A percentile compares a stretch with the other conserved stretches of the same genome.
Evolutionary conservation across 257 asterid genomes (phyloP).

Genomic region (Capsicum chinense): DNA sequence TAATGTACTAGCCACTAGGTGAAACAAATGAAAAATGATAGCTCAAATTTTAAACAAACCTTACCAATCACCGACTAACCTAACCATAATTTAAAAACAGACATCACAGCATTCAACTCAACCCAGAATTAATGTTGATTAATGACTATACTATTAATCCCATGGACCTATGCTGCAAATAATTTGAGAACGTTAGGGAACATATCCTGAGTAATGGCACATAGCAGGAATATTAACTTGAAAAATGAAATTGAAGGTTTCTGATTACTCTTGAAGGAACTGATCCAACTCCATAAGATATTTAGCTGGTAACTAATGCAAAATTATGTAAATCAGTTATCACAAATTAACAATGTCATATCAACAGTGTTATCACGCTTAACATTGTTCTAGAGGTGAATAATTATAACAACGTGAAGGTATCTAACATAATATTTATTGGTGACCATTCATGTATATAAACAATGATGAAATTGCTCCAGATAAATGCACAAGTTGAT

Average conservation of each 20-base stretch:
- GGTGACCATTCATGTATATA: neutral
- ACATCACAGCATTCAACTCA: neutral
- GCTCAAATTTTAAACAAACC: neutral
- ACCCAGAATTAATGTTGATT: neutral
- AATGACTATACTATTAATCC: neutral
- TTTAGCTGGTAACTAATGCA: neutral
- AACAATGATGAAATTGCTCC: neutral
- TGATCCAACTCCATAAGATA: neutral
- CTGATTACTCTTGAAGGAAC: conserved; percentile 18
- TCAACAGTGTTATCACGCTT: neutral
- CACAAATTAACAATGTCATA: conserved; percentile 4
- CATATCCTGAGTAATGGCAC: conserved; percentile 19
- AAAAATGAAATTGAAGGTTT: conserved; percentile 15
- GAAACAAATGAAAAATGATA: neutral
- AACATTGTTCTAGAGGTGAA: conserved; percentile 18
- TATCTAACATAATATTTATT: neutral
- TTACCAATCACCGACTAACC: neutral
- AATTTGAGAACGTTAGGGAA: neutral
- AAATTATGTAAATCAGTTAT: conserved; percentile 9
- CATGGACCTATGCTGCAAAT: conserved; percentile 9
- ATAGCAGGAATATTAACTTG: neutral
- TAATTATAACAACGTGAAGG: conserved; percentile 12
- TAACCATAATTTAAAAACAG: neutral
- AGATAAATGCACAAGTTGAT: conserved; percentile 4
- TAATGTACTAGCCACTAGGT: neutral